Evolutionary conservation across 1,284 basidiomycete genomes (phyloP).

Genomic region (Marasmius sp.): DNA sequence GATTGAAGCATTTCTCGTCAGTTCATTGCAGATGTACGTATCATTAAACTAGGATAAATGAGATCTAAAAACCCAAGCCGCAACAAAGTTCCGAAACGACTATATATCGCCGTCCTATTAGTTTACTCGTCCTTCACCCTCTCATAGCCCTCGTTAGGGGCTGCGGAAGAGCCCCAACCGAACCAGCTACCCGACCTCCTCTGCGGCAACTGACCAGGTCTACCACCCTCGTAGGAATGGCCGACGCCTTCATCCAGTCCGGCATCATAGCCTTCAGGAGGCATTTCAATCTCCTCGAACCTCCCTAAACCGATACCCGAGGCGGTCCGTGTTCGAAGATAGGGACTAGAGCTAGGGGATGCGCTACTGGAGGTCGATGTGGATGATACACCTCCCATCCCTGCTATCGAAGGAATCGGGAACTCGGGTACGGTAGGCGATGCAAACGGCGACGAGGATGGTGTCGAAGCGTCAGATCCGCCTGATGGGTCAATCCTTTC

Average conservation of each 20-base stretch:
- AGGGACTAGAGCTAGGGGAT: background rate
- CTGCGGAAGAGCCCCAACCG: slow-evolving; percentile 6
- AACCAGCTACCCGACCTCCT: slow-evolving; percentile 9
- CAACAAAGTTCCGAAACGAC: no score
- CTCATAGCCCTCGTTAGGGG: slow-evolving; percentile 18
- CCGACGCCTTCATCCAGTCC: background rate
- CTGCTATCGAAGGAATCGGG: background rate
- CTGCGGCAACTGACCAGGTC: background rate
- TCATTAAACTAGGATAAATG: no score
- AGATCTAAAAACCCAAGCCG: no score
- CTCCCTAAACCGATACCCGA: slow-evolving; percentile 9
- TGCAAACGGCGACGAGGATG: slow-evolving; percentile 22
- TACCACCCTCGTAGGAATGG: slow-evolving; percentile 3
- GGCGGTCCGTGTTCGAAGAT: slow-evolving; percentile 10
- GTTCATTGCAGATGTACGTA: no score
- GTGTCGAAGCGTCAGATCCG: slow-evolving; percentile 24
- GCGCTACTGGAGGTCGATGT: background rate
- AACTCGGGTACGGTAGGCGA: slow-evolving; percentile 1
- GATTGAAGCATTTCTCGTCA: no score
- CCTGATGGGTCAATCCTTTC: slow-evolving; percentile 14
- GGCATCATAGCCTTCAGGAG: background rate
- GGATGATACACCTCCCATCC: background rate
- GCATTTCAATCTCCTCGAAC: slow-evolving; percentile 12
- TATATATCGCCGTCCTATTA: no score
- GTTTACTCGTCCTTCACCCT: slow-evolving; percentile 37